Evolutionary conservation across 2,329 filamentous ascomycete species (phyloP), one percentile per base, ranked within the genome.

Genomic region (Aspergillus phoenicis): DNA sequence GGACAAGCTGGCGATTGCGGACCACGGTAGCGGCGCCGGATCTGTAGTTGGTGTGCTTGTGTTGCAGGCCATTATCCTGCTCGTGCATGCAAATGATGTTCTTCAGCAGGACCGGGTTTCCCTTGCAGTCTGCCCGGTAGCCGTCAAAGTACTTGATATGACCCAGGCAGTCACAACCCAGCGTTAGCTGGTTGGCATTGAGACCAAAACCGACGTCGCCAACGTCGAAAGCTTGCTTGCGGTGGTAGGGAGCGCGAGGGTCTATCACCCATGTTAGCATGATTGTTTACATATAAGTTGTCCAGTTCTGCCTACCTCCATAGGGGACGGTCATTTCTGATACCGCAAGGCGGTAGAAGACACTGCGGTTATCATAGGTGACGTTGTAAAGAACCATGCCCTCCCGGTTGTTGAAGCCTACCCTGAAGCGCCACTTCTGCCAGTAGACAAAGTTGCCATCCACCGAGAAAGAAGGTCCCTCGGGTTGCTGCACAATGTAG

Each of bases 31-130:
- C 87, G 8, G 86, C 80, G 0, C 84, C 84, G 5, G 87, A 89
- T 8, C 88, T 81, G 76, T 89, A 89, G 73, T 91, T 90, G 52
- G 87, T 90, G 75, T 91, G 88, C 70, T 90, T 91, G 82, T 87
- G 89, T 43, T 85, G 85, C 59, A 89, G 86, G 3, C 88, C 88
- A 24, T 81, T 85, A 66, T 91, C 88, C 73, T 90, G 87, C 70
- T 91, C 88, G 70, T 91, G 88, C 53, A 90, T 82, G 69, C 88
- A 90, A 39, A 91, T 80, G 11, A 87, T 84, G 61, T 90, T 90
- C n/a, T 87, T 83, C 79, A 89, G 83, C 1, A 81, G 75, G 2
- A 85, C 70, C 0, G 85, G 81, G 15, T 83, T 80, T 17, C 87
- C 88, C 60, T 87, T 85, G 67, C 85, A 83, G 61, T 88, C 83